Evolutionary conservation across 2,329 filamentous ascomycete genomes (phyloP).

Genomic region (Nemania abortiva): DNA sequence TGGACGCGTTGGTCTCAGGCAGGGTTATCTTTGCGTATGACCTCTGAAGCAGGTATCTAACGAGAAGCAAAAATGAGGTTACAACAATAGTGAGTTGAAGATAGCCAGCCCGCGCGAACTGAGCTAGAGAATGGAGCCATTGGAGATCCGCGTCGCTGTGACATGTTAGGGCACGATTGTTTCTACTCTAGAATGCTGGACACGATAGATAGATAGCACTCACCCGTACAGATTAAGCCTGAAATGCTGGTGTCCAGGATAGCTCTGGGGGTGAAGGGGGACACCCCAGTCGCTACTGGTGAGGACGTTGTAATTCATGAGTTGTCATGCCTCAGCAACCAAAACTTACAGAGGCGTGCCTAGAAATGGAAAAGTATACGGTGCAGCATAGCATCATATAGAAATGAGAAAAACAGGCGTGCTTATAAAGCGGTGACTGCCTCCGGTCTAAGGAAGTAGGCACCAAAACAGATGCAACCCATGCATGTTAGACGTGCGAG

Average conservation of each 20-base stretch:
- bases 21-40: slow-evolving; percentile 47
- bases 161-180: slow-evolving; percentile 11
- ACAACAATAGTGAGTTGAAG: slow-evolving; percentile 55
- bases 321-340: slow-evolving; percentile 30
- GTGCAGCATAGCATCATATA: background rate
- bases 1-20: slow-evolving; percentile 53
- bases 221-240: slow-evolving; percentile 28
- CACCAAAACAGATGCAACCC: background rate
- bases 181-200: background rate
- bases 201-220: slow-evolving; percentile 21
- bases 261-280: slow-evolving; percentile 51
- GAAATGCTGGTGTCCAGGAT: slow-evolving; percentile 21
- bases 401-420: background rate
- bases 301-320: slow-evolving; percentile 55
- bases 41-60: slow-evolving; percentile 52
- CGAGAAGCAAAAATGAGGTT: slow-evolving; percentile 54
- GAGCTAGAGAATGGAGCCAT: slow-evolving; percentile 57
- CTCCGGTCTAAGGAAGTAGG: background rate
- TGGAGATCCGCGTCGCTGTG: slow-evolving; percentile 34
- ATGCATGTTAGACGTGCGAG: background rate
- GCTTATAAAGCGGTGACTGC: background rate
- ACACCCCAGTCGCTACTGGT: slow-evolving; percentile 53
- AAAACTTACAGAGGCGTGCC: background rate
- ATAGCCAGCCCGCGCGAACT: slow-evolving; percentile 57
- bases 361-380: too few species aligned